These are phyloP conservation scores for Cryptococcus sp. DNA, from an alignment of 1,284 basidiomycete genomes.

Conservation along the genomic window DNA sequence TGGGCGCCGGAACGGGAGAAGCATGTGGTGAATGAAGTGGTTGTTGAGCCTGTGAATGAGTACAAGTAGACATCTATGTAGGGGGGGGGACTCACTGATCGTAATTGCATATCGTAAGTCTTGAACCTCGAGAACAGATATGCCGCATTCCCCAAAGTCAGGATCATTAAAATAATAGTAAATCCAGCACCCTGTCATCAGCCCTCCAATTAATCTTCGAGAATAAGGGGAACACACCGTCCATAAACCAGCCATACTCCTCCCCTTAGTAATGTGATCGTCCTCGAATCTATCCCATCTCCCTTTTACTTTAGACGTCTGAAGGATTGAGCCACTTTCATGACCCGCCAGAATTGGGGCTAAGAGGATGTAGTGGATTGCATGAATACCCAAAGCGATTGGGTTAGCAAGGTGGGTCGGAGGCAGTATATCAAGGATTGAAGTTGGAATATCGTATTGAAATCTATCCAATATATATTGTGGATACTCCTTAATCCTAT, in stretches of 20 bases:
- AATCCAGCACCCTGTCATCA: conserved; percentile 26
- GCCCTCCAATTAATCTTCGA: not conserved
- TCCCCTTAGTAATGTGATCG: conserved; percentile 6
- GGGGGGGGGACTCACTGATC: conserved; percentile 30
- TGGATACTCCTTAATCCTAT: conserved; percentile 25
- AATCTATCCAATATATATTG: conserved; percentile 23
- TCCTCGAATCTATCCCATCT: conserved; percentile 37
- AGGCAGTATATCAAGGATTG: conserved; percentile 32
- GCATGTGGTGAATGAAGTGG: conserved; percentile 35
- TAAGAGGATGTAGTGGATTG: conserved; percentile 36
- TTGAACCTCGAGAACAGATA: conserved; percentile 42
- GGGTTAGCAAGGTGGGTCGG: conserved; percentile 36
- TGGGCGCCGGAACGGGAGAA: conserved; percentile 30
- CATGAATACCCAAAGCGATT: conserved; percentile 28
- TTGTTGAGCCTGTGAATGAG: conserved; percentile 21
- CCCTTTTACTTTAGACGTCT: conserved; percentile 8
- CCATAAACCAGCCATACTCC: conserved; percentile 23
- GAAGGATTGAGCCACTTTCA: conserved; percentile 16
- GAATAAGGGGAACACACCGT: conserved; percentile 19
- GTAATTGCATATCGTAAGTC: conserved; percentile 42
- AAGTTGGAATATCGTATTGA: conserved; percentile 22
- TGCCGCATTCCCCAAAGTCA: conserved; percentile 32
- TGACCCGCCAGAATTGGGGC: conserved; percentile 27
- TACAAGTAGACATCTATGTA: too few relatives aligned
- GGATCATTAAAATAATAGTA: conserved; percentile 17